Base-by-base conservation (phyloP, 371 early-diverging fungal species). In the Circinella umbellata region DNA sequence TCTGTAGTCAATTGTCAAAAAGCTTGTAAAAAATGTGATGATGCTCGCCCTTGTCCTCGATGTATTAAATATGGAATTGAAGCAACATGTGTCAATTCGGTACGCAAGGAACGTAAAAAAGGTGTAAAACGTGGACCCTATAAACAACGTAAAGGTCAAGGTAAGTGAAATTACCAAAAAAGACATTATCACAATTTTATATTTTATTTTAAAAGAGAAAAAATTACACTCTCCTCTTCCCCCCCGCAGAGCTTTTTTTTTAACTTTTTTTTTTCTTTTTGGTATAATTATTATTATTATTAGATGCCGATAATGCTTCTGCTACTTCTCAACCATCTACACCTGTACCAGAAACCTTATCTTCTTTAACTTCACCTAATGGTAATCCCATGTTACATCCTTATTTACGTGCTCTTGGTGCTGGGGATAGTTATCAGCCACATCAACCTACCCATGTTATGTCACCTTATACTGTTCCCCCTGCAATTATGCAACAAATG, bases 1-100 rank as follows among this genome's bases (percentile, higher is more conserved):
- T 51, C 27, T 51, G 1, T 65, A 87, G 92, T 92, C 65, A 94
- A 95, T 69, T 96, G 97, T 73, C 93, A 95, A 82, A 91, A 91
- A 69, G 95, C 96, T 0, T 96, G 97, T 78, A 96, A 96, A 78
- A 96, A 94, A 76, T 96, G 97, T 73, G 95, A 94, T 71, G 91
- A 94, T 65, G 89, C 85, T 18, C 83, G 97, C 64, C 97, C 97
- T 5, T 96, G 97, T 76, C 81, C 83, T 68, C 91, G 97, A 27
- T 96, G 97, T 71, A 77, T 92, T 69, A 91, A 90, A 67, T 89
- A 91, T 70, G 91, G 89, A 39, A 73, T 95, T 42, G 80, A 81
- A 0, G 90, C 89, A 4, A 81, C 92, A 0, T 96, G 97, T 73
- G 83, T 88, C 0, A 89, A 93, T 74, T 94, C 95, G 1, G 86